Evolutionary conservation across 495 filamentous ascomycete species (phyloP).

Genomic region (Usnea hakonensis): DNA sequence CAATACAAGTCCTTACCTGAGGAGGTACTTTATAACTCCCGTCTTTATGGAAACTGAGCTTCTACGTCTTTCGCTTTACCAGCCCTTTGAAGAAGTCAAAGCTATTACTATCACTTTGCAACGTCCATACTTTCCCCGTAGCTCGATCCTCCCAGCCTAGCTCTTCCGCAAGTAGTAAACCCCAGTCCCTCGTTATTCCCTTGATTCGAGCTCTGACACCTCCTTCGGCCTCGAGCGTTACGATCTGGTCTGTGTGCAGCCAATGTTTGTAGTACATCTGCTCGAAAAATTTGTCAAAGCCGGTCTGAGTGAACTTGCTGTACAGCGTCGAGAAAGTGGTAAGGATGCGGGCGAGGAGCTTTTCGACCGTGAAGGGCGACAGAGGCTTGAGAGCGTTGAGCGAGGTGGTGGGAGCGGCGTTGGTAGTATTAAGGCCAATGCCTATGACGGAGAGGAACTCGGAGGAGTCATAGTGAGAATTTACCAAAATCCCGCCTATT

Average conservation of each 20-base stretch:
- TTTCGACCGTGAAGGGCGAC: constrained; percentile 60
- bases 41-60: too few relatives aligned
- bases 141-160: constrained; percentile 59
- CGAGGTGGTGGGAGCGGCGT: constrained; percentile 78
- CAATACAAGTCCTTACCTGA: too few relatives aligned
- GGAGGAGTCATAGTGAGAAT: constrained; percentile 68
- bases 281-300: constrained; percentile 67
- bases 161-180: constrained; percentile 77
- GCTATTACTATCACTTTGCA: constrained; percentile 96
- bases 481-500: constrained; percentile 88
- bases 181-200: constrained; percentile 85
- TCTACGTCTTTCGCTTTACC: too few relatives aligned
- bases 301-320: constrained; percentile 57
- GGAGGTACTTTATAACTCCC: too few relatives aligned
- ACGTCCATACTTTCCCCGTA: constrained; percentile 70
- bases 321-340: constrained; percentile 75
- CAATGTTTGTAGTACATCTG: constrained; percentile 75
- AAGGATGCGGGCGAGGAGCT: constrained; percentile 74
- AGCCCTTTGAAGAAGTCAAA: constrained; percentile 96
- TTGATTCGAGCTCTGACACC: constrained; percentile 71
- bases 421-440: constrained; percentile 83
- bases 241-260: constrained; percentile 85
- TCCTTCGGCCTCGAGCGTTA: constrained; percentile 78
- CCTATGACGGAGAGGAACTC: constrained; percentile 84
- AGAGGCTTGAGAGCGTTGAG: constrained; percentile 65